A percentile compares a stretch with the other conserved stretches of the same genome.
Conservation (phyloP, 106 monocot species). For the Hemerocallis citrina region DNA sequence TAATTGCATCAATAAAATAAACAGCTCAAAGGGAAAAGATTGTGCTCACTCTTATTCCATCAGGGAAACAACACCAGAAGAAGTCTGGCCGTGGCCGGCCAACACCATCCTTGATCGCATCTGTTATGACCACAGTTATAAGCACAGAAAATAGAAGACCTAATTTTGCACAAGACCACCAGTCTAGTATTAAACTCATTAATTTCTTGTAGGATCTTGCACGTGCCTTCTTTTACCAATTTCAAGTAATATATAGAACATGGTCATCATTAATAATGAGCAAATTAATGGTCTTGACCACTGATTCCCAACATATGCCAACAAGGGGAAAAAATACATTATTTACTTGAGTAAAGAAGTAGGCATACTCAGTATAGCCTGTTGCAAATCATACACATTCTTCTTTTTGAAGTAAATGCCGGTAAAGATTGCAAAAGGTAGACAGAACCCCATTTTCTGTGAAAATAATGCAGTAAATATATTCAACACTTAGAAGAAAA, state of each 20-base stretch:
- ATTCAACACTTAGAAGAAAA: neutral
- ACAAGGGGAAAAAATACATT: too few species aligned
- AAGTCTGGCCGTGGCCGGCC: constrained; percentile 91
- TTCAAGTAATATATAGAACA: too few species aligned
- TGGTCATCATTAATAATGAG: too few species aligned
- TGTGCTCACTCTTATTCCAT: constrained; percentile 42
- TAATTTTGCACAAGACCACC: constrained; percentile 20
- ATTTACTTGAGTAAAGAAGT: too few species aligned
- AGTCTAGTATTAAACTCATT: neutral
- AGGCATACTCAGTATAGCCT: constrained; percentile 74
- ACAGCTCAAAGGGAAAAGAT: neutral
- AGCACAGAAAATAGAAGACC: constrained; percentile 85
- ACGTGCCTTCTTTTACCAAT: too few species aligned
- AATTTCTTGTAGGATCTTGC: too few species aligned
- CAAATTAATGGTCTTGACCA: too few species aligned
- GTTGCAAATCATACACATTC: constrained; percentile 86
- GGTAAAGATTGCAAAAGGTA: constrained; percentile 47
- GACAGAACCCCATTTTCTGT: constrained; percentile 50
- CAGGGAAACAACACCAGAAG: constrained; percentile 89
- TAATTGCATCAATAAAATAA: neutral
- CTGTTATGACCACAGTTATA: constrained; percentile 84
- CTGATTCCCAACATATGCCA: too few species aligned
- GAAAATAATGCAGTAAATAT: neutral
- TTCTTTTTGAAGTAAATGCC: constrained; percentile 69
- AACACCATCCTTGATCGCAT: constrained; percentile 92